Conservation (phyloP, 1,284 basidiomycete genomes). For the Amylostereum chailletii region DNA sequence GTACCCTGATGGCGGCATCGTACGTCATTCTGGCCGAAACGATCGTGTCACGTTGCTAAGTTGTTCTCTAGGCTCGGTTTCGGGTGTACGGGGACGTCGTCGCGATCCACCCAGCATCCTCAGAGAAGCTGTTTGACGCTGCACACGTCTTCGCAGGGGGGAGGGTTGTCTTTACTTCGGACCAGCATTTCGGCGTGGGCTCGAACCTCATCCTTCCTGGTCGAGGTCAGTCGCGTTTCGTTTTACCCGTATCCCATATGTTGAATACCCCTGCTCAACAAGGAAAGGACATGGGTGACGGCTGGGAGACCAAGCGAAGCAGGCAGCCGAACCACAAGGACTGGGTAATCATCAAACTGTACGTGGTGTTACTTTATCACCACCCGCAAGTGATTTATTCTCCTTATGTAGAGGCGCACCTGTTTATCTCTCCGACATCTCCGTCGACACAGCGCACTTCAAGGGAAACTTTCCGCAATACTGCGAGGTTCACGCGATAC, state of each 20-base stretch:
- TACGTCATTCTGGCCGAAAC: constrained; percentile 29
- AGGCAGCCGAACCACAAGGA: constrained; percentile 77
- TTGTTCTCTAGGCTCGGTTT: constrained; percentile 63
- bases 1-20: constrained; percentile 95
- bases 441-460: constrained; percentile 94
- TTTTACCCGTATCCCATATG: too few relatives aligned
- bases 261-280: background rate
- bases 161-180: constrained; percentile 69
- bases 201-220: constrained; percentile 90
- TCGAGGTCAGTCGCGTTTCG: constrained; percentile 39
- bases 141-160: constrained; percentile 90
- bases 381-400: background rate
- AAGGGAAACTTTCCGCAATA: constrained; percentile 95
- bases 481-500: constrained; percentile 72
- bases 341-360: constrained; percentile 89
- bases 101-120: constrained; percentile 49
- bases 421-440: constrained; percentile 69
- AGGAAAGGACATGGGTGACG: constrained; percentile 89
- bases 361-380: constrained; percentile 22
- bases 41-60: background rate
- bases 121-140: constrained; percentile 62
- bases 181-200: constrained; percentile 94
- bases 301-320: constrained; percentile 96
- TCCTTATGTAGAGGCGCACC: constrained; percentile 44
- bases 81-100: constrained; percentile 79